Evolutionary conservation across 345 rosid genomes (phyloP).

Genomic region (Cardamine resedifolia): DNA sequence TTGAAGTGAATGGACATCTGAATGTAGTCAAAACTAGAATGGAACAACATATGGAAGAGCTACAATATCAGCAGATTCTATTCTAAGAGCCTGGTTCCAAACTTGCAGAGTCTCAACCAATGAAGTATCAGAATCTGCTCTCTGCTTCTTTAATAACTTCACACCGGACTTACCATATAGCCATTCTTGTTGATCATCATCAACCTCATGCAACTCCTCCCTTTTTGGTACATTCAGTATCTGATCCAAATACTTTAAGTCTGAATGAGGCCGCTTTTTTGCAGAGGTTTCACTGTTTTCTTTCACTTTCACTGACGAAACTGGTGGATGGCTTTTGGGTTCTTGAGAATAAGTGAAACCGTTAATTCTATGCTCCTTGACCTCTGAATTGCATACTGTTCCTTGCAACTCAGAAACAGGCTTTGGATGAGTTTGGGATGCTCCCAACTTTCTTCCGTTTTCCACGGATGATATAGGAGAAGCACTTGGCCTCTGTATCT

Average conservation of each 20-base stretch:
- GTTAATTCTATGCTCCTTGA: slow-evolving; percentile 45
- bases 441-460: slow-evolving; percentile 49
- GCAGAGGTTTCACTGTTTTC: slow-evolving; percentile 41
- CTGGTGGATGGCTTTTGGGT: slow-evolving; percentile 30
- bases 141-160: slow-evolving; percentile 38
- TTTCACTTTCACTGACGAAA: slow-evolving; percentile 35
- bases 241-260: slow-evolving; percentile 56
- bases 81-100: slow-evolving; percentile 63
- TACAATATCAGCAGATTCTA: slow-evolving; percentile 59
- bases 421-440: slow-evolving; percentile 34
- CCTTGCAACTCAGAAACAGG: slow-evolving; percentile 35
- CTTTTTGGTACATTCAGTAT: slow-evolving; percentile 56
- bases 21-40: slow-evolving; percentile 45
- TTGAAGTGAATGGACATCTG: slow-evolving; percentile 1
- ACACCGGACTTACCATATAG: slow-evolving; percentile 40
- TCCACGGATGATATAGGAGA: slow-evolving; percentile 41
- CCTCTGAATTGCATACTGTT: slow-evolving; percentile 35
- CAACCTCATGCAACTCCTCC: slow-evolving; percentile 46
- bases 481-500: slow-evolving; percentile 43
- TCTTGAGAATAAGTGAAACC: slow-evolving; percentile 44
- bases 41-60: slow-evolving; percentile 85
- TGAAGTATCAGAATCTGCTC: slow-evolving; percentile 27
- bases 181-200: slow-evolving; percentile 64
- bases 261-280: slow-evolving; percentile 68
- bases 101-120: slow-evolving; percentile 39